Conservation (phyloP, 306 rosid species). For the Heteromeles arbutifolia region DNA sequence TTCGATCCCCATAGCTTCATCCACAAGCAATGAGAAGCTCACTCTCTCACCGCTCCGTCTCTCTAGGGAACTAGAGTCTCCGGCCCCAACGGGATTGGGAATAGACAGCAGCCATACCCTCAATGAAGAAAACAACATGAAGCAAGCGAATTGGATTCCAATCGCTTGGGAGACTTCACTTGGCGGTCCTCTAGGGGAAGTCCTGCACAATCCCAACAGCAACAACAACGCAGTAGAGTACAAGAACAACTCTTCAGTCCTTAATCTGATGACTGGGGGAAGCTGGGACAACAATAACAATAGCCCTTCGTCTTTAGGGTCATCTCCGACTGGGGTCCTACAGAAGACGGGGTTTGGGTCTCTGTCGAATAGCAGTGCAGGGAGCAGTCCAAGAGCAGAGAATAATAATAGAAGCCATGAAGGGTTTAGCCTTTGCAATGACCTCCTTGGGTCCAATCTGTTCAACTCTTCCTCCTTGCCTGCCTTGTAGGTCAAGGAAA, state of each 20-base stretch:
- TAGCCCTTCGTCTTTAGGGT: slow-evolving; percentile 53
- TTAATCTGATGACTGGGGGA: slow-evolving; percentile 66
- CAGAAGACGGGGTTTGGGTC: slow-evolving; percentile 75
- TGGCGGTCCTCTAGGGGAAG: slow-evolving; percentile 97
- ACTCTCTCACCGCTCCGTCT: slow-evolving; percentile 64
- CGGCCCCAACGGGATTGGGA: slow-evolving; percentile 56
- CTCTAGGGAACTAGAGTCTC: slow-evolving; percentile 43
- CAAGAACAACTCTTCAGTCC: slow-evolving; percentile 45
- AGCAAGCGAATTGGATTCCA: slow-evolving; percentile 70
- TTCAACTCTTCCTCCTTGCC: slow-evolving; percentile 36
- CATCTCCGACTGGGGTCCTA: slow-evolving; percentile 83
- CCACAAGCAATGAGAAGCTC: slow-evolving; percentile 46
- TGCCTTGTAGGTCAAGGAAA: slow-evolving; percentile 15
- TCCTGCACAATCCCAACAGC: slow-evolving; percentile 44
- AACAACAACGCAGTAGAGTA: slow-evolving; percentile 32
- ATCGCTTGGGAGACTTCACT: slow-evolving; percentile 69
- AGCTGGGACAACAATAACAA: slow-evolving; percentile 40
- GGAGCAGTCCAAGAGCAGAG: slow-evolving; percentile 86
- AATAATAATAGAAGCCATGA: slow-evolving; percentile 33
- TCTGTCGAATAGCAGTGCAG: slow-evolving; percentile 82
- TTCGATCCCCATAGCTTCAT: slow-evolving; percentile 50
- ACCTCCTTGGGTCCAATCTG: slow-evolving; percentile 44
- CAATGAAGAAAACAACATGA: slow-evolving; percentile 26
- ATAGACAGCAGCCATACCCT: slow-evolving; percentile 18
- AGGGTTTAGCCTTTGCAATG: slow-evolving; percentile 65